Percentiles rank a stretch among this genome's conserved stretches.
Conservation (phyloP, 2,329 filamentous ascomycete genomes). For the Hymenoscyphus fraxineus region DNA sequence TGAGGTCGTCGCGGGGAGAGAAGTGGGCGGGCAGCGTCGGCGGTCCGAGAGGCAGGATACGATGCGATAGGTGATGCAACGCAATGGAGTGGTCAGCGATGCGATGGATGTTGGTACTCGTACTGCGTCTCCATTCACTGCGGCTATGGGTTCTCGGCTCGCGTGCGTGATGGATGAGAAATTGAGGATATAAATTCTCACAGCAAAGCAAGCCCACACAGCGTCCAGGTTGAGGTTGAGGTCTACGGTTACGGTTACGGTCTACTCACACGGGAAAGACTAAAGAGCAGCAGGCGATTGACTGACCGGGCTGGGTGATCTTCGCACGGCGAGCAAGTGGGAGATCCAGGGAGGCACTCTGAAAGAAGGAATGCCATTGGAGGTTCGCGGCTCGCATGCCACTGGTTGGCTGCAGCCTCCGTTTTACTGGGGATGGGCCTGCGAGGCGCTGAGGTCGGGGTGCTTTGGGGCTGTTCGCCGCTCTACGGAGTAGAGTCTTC, state of each 20-base stretch:
- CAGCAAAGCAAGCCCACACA: not conserved
- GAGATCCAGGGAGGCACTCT: not conserved
- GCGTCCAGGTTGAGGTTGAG: not conserved
- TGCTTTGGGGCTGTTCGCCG: not conserved
- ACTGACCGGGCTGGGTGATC: not conserved
- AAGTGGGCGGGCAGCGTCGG: conserved; percentile 20
- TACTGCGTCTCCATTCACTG: not conserved
- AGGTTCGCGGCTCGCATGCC: not conserved
- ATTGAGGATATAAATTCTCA: not conserved
- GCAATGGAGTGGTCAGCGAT: not conserved
- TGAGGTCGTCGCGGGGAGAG: conserved; percentile 14
- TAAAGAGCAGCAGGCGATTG: not conserved
- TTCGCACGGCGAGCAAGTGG: not conserved
- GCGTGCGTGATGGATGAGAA: not conserved
- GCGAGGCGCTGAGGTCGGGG: not conserved
- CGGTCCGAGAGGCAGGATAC: not conserved
- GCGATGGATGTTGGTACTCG: not conserved
- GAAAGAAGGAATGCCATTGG: not conserved
- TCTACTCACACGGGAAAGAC: too few relatives aligned
- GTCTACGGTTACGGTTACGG: too few relatives aligned
- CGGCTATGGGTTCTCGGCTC: not conserved
- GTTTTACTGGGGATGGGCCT: conserved; percentile 1
- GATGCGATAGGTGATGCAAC: not conserved
- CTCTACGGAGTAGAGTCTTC: too few relatives aligned
- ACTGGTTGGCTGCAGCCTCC: not conserved